Evolutionary conservation across 768 basidiomycete genomes (phyloP), one percentile per base, ranked within the genome.

Genomic region (Tulasnella sp.): DNA sequence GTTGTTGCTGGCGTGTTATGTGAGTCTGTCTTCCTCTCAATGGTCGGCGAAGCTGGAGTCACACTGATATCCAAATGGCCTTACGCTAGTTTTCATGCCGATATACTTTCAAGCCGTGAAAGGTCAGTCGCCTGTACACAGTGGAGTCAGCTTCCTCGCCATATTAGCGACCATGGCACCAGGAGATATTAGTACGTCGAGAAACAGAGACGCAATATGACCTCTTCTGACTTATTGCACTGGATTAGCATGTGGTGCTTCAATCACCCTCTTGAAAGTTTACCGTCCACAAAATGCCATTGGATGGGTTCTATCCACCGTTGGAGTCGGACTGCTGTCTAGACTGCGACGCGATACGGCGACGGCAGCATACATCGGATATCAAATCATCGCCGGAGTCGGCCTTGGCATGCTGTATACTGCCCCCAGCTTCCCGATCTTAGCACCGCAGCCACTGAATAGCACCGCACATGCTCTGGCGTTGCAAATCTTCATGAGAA

Each of bases 271-370:
- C 45, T 17, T 34, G 0, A 67, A 70, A 3, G 65, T 67, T 27
- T 80, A 78, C 65, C 54, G 70, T 9, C 70, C 70, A 0, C 71
- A 70, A 54, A 73, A 72, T 24, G 67, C 67, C 57, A 4, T 65
- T 4, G 74, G 68, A 2, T 78, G 76, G 75, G 59, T 52, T 0
- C 58, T 74, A 12, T 62, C 67, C 10, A 54, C 72, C 30, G 21
- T 72, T 24, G 72, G 73, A 1, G 67, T 72, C 21, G 71, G 71
- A 2, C 51, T 78, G 1, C 56, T 77, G 27, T 69, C 53, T n/a
- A 29, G 43, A 12, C 21, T 56, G 12, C 10, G 22, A 11, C 53
- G 21, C 31, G 51, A 56, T 41, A 60, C 51, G 3, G 12, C 51
- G 22, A 60, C 27, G n/a, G 52, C 52, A 7, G 38, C n/a, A 17